phyloP scores from a whole-genome alignment of 208 protist species.

The Tritrichomonas musculus region DNA sequence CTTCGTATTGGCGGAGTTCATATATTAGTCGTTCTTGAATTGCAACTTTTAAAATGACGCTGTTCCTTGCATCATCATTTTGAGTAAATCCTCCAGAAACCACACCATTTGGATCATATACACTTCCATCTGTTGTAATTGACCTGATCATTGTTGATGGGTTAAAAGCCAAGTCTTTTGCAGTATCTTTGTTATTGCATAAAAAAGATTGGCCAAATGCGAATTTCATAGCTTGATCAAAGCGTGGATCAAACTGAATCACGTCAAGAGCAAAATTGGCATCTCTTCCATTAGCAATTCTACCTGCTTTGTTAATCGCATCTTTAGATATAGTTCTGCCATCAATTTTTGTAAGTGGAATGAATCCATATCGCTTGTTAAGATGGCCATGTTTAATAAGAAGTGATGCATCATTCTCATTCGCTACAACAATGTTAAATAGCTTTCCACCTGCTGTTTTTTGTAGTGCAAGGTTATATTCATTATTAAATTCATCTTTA shows the following conservation, averaged over 20 bases:
- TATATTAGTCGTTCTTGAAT: background rate
- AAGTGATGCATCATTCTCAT: slow-evolving; percentile 70
- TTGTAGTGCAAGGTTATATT: background rate
- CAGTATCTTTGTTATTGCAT: slow-evolving; percentile 58
- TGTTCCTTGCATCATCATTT: background rate
- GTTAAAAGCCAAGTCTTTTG: slow-evolving; percentile 57
- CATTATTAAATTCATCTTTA: background rate
- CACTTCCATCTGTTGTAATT: slow-evolving; percentile 95
- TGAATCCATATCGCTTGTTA: slow-evolving; percentile 77
- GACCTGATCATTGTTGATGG: slow-evolving; percentile 46
- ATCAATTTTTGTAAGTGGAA: slow-evolving; percentile 90
- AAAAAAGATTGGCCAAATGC: slow-evolving; percentile 92
- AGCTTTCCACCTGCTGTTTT: slow-evolving; percentile 70
- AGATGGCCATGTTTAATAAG: slow-evolving; percentile 71
- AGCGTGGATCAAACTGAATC: slow-evolving; percentile 61
- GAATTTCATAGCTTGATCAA: slow-evolving; percentile 69
- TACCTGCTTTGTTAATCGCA: slow-evolving; percentile 29
- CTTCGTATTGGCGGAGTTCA: too few species aligned
- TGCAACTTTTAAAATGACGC: background rate
- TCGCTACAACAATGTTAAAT: slow-evolving; percentile 84
- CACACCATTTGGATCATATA: slow-evolving; percentile 89
- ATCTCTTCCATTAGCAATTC: slow-evolving; percentile 49
- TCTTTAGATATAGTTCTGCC: background rate
- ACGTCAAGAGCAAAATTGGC: slow-evolving; percentile 64
- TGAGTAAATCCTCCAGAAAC: slow-evolving; percentile 64